phyloP scores from a whole-genome alignment of 352 stramenopile species.

The Peronospora farinosa region DNA sequence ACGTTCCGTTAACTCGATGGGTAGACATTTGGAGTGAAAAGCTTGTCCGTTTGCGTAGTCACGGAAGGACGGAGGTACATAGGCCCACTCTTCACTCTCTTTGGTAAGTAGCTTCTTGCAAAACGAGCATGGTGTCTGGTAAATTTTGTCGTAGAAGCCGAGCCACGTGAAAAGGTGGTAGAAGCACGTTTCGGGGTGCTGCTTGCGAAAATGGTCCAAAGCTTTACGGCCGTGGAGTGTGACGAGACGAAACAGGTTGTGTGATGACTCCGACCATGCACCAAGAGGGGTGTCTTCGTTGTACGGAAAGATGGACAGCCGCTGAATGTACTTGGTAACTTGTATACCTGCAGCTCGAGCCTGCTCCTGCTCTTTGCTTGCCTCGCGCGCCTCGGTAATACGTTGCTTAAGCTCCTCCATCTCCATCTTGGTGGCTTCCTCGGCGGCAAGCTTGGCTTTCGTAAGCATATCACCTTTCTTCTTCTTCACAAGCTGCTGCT shows the following conservation, averaged over 20 bases:
- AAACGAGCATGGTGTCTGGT: conserved; percentile 76
- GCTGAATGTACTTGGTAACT: conserved; percentile 84
- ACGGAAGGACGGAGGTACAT: conserved; percentile 78
- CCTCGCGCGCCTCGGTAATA: conserved; percentile 70
- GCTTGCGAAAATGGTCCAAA: conserved; percentile 76
- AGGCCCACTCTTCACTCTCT: conserved; percentile 74
- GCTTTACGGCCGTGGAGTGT: conserved; percentile 73
- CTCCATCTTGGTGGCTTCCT: conserved; percentile 84
- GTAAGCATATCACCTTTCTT: conserved; percentile 85
- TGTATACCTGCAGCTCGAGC: conserved; percentile 60
- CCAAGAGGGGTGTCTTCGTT: conserved; percentile 72
- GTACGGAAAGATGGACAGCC: conserved; percentile 71
- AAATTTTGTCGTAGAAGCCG: conserved; percentile 84
- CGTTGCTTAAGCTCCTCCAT: conserved; percentile 83
- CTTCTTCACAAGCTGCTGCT: conserved; percentile 81
- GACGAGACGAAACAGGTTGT: conserved; percentile 74
- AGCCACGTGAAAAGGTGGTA: conserved; percentile 85
- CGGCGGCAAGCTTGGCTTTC: conserved; percentile 77
- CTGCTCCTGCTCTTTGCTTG: conserved; percentile 77
- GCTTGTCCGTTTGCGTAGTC: conserved; percentile 77
- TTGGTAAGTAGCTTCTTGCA: conserved; percentile 85
- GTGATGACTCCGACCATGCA: conserved; percentile 75
- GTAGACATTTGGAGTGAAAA: conserved; percentile 79
- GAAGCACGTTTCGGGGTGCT: conserved; percentile 81
- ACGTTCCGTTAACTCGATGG: conserved; percentile 35